Conservation (phyloP, 2,329 filamentous ascomycete species). For the Tolypocladium inflatum region DNA sequence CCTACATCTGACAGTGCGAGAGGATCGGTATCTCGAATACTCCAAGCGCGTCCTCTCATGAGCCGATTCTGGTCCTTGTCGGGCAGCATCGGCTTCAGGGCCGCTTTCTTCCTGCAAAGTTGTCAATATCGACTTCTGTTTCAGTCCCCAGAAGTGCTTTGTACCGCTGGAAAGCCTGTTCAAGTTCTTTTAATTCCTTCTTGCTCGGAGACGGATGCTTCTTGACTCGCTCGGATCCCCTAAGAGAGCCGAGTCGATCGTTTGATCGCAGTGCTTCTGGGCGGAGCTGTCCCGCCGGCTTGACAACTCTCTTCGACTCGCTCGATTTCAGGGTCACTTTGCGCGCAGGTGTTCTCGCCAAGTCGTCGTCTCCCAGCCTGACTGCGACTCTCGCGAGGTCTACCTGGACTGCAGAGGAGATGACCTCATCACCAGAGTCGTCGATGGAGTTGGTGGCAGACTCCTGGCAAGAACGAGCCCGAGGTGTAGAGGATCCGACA, state of each 20-base stretch:
- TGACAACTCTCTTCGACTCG: background rate
- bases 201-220: conserved; percentile 38
- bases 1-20: background rate
- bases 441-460: conserved; percentile 5
- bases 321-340: conserved; percentile 2
- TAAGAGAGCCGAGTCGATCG: background rate
- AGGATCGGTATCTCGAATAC: background rate
- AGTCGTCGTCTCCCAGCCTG: conserved; percentile 3
- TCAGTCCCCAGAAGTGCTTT: conserved; percentile 9
- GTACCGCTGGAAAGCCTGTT: conserved; percentile 24
- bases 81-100: conserved; percentile 7
- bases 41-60: conserved; percentile 7
- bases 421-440: background rate
- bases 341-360: background rate
- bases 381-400: conserved; percentile 6
- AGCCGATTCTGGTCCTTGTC: conserved; percentile 19
- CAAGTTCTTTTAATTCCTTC: conserved; percentile 26
- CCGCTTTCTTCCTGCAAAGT: conserved; percentile 12
- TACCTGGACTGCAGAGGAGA: conserved; percentile 2
- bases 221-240: conserved; percentile 18
- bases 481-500: conserved; percentile 28
- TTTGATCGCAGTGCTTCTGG: background rate
- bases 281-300: conserved; percentile 1
- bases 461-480: conserved; percentile 11
- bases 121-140: conserved; percentile 17